Conservation (phyloP, 257 asterid species). For the Knoxia roxburghii region DNA sequence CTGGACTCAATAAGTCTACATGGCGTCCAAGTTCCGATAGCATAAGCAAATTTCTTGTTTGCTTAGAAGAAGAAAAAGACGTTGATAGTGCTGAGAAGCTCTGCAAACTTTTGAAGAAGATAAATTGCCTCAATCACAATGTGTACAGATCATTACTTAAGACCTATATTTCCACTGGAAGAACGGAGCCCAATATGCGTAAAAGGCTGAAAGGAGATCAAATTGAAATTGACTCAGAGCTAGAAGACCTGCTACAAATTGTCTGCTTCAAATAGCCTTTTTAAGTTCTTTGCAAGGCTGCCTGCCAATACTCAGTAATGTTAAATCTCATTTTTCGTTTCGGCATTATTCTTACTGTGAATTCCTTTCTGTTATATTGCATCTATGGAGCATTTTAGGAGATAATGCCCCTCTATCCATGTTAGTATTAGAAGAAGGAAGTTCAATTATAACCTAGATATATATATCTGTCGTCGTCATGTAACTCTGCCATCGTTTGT, state of each 20-base stretch:
- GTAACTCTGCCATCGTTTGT: too few relatives aligned
- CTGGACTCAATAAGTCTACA: conserved; percentile 13
- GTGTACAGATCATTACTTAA: conserved; percentile 39
- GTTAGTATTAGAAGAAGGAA: too few relatives aligned
- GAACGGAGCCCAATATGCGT: conserved; percentile 28
- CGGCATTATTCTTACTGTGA: not conserved
- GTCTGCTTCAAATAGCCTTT: conserved; percentile 29
- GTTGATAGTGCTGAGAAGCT: conserved; percentile 59
- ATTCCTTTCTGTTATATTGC: not conserved
- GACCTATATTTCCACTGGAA: conserved; percentile 48
- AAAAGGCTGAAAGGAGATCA: conserved; percentile 51
- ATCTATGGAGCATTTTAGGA: not conserved
- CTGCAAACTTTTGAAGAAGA: conserved; percentile 47
- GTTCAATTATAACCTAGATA: too few relatives aligned
- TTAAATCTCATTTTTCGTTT: not conserved
- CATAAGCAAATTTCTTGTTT: conserved; percentile 29
- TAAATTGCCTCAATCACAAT: conserved; percentile 33
- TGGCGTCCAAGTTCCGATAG: conserved; percentile 44
- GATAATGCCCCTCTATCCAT: not conserved
- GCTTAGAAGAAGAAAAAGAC: conserved; percentile 36
- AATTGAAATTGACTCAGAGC: conserved; percentile 33
- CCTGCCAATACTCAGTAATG: not conserved
- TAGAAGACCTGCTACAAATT: conserved; percentile 34
- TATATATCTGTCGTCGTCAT: too few relatives aligned
- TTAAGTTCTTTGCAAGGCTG: not conserved